A percentile compares a stretch with the other conserved stretches of the same genome.
These are phyloP conservation scores for Phytophthora hybrid DNA, from an alignment of 352 stramenopile species.

Conservation along the genomic window DNA sequence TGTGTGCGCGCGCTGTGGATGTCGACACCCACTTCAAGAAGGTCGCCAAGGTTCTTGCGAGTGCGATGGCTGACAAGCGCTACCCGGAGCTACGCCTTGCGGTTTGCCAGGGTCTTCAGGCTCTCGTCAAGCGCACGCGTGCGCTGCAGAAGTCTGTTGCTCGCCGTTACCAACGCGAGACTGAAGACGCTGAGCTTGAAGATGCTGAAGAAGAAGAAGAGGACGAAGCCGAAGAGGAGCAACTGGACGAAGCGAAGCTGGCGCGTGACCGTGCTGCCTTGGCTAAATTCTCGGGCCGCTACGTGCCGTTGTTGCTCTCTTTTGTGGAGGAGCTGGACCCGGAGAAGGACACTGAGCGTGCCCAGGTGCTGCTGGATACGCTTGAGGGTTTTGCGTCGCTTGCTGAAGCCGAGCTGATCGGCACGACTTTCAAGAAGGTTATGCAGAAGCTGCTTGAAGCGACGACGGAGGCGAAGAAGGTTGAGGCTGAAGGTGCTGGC, in stretches of 20 bases:
- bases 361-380: constrained; percentile 80
- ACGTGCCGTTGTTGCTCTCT: constrained; percentile 84
- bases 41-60: constrained; percentile 87
- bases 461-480: constrained; percentile 80
- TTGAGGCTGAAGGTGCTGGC: constrained; percentile 52
- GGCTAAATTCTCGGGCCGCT: constrained; percentile 83
- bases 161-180: constrained; percentile 56
- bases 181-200: constrained; percentile 52
- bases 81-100: constrained; percentile 85
- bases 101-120: constrained; percentile 88
- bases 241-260: constrained; percentile 83
- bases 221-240: constrained; percentile 54
- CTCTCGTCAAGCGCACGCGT: constrained; percentile 78
- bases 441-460: constrained; percentile 90
- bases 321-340: constrained; percentile 85
- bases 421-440: constrained; percentile 87
- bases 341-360: constrained; percentile 78
- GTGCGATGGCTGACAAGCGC: constrained; percentile 88
- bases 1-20: constrained; percentile 77
- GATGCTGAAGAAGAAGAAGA: constrained; percentile 51
- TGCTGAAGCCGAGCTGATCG: constrained; percentile 69
- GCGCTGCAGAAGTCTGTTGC: constrained; percentile 49
- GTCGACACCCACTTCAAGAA: constrained; percentile 87
- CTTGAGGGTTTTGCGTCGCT: constrained; percentile 85
- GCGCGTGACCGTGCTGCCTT: constrained; percentile 77